These are phyloP conservation scores for Eucalyptus albens DNA, from an alignment of 345 rosid genomes.

Conservation along the genomic window DNA sequence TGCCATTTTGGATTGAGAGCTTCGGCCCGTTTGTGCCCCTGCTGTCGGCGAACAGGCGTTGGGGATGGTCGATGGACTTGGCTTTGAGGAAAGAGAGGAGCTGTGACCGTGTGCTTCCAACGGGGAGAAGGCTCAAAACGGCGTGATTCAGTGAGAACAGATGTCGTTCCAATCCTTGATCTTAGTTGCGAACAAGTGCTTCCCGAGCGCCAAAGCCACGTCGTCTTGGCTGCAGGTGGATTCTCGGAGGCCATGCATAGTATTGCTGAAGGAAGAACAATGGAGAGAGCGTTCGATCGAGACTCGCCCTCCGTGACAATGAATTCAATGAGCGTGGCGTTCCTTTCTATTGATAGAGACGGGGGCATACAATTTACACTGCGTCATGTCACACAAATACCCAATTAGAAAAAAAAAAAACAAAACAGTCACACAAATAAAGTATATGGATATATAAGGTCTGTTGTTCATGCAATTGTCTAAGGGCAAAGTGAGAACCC, in stretches of 20 bases:
- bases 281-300: neutral
- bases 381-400: neutral
- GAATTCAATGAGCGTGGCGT: neutral
- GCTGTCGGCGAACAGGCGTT: neutral
- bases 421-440: too few relatives aligned
- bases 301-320: neutral
- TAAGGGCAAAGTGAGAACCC: neutral
- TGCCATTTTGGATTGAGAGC: neutral
- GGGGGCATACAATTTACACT: neutral
- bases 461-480: neutral
- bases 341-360: neutral
- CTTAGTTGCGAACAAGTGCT: neutral
- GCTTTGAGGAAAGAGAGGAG: conserved; percentile 4
- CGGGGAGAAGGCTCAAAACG: neutral
- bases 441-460: neutral
- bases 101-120: neutral
- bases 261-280: neutral
- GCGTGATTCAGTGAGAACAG: conserved; percentile 1
- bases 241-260: neutral
- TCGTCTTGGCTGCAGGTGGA: neutral
- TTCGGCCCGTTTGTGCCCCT: neutral
- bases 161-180: neutral
- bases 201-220: neutral
- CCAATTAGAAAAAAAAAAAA: too few relatives aligned
- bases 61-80: neutral